These are phyloP conservation scores for Vitis vinifera DNA, from an alignment of 164 flowering plant species.

Conservation along the genomic window ASM3070453v1 NC_081805.1:3554501-3555000, in stretches of 20 bases:
- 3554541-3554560: constrained; percentile 58
- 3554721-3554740: constrained; percentile 17
- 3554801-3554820: constrained; percentile 34
- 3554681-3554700: not conserved
- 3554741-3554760: constrained; percentile 35
- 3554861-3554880: constrained; percentile 16
- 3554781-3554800: constrained; percentile 18
- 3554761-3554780: constrained; percentile 27
- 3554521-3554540: constrained; percentile 78
- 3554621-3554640: not conserved
- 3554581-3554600: constrained; percentile 69
- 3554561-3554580: constrained; percentile 73
- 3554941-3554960: too few species aligned
- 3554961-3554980: too few species aligned
- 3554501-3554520: constrained; percentile 58
- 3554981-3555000: too few species aligned
- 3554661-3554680: too few species aligned
- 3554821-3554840: constrained; percentile 35
- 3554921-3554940: too few species aligned
- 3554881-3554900: not conserved
- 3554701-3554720: not conserved
- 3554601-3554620: constrained; percentile 34
- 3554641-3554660: too few species aligned
- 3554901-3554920: not conserved
- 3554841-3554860: constrained; percentile 19